phyloP scores from a whole-genome alignment of 73 alveolate species.

The Tetrahymena thermophila region DNA sequence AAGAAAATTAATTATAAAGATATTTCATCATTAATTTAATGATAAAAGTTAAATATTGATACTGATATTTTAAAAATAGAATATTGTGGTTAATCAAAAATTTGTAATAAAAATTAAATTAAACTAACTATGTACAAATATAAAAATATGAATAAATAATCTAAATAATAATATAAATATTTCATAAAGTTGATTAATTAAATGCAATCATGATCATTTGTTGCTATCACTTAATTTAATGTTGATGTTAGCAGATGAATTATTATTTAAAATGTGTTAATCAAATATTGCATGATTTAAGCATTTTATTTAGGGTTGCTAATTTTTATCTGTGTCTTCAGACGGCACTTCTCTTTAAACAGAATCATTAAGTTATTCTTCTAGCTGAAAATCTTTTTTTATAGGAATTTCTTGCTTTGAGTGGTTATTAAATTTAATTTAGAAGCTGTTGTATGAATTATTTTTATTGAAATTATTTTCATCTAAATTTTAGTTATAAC shows the following conservation, averaged over 20 bases:
- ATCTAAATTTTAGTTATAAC: background rate
- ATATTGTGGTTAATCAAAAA: too few relatives aligned
- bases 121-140: background rate
- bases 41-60: too few relatives aligned
- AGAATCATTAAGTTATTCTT: background rate
- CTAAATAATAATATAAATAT: too few relatives aligned
- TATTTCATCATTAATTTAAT: too few relatives aligned
- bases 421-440: too few relatives aligned
- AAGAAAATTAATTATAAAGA: too few relatives aligned
- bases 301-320: background rate
- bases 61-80: too few relatives aligned
- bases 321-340: background rate
- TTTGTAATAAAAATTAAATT: too few relatives aligned
- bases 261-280: too few relatives aligned
- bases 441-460: background rate
- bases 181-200: too few relatives aligned
- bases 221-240: background rate
- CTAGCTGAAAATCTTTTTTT: background rate
- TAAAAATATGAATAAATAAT: too few relatives aligned
- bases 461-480: background rate
- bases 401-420: background rate
- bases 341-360: background rate
- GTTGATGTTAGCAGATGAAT: background rate
- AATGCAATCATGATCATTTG: background rate
- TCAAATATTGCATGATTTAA: background rate